Base-by-base conservation (phyloP, 2,329 filamentous ascomycete genomes). In the Didymellaceae sp. region DNA sequence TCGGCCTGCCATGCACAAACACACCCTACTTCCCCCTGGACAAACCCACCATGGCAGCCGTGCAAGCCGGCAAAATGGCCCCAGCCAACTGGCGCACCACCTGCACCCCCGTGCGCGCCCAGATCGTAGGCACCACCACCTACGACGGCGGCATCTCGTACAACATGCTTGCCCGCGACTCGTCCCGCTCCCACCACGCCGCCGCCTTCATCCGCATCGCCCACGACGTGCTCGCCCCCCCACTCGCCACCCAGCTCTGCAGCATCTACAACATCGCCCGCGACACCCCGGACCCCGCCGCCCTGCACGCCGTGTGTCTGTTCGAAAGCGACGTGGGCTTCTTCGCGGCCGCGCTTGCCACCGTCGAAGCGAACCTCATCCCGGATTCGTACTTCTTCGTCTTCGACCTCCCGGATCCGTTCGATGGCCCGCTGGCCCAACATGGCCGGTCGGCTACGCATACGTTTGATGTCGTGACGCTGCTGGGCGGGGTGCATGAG, bases 261-360 rank as follows among this genome's bases (percentile, higher is more conserved):
- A 14, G 17, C 0, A 35, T 55, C 10, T 57, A 57, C 38, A 33
- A 38, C 10, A 25, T 52, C 7, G 21, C 17, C 6, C 34, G 42
- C 16, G 21, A 20, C 3, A 26, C 26, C 3, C 13, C 22, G 4
- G 55, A 60, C 17, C 18, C 32, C 2, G 42, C 55, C 10, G 58
- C 58, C 4, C 43, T 61, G 1, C 50, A 61, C 17, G 46, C 45
- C 3, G 53, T 59, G 9, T 61, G 58, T 48, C 39, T 58, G 5
- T 61, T 59, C 37, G 58, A 61, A 41, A 57, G 51, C 33, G 56
- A 61, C 20, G 57, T 57, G 42, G 58, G 58, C 1, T 59, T 61
- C 43, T 61, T 61, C 38, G 54, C 54, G 7, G 55, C 58, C 2
- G 58, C 55, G 4, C 21, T 57, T 7, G 43, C 52, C 10, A 47